A percentile compares a stretch with the other conserved stretches of the same genome.
phyloP scores from a whole-genome alignment of 1,284 basidiomycete genomes.

The Pisolithus thermaeus region DNA sequence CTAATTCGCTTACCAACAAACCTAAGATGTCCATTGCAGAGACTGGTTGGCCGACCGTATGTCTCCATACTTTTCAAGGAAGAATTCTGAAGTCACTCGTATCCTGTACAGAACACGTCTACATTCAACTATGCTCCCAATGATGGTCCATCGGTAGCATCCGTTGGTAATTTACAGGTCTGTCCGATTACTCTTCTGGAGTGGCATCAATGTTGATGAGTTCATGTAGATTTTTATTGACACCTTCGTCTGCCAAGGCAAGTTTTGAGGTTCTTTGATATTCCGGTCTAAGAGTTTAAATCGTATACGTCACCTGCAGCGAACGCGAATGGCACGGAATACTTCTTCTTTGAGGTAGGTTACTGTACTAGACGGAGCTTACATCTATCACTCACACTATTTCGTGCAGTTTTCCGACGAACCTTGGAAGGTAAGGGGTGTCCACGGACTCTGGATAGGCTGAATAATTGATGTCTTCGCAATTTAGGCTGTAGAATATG shows the following conservation, averaged over 20 bases:
- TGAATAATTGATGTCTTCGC: conserved; percentile 5
- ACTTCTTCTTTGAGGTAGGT: conserved; percentile 78
- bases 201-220: conserved; percentile 3
- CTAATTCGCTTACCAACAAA: conserved; percentile 23
- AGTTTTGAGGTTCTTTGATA: conserved; percentile 5
- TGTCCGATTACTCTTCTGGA: background rate
- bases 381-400: conserved; percentile 5
- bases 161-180: conserved; percentile 62
- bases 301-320: conserved; percentile 32
- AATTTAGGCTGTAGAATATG: conserved; percentile 37
- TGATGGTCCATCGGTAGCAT: conserved; percentile 66
- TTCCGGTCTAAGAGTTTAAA: conserved; percentile 8
- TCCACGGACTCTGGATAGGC: background rate
- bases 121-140: conserved; percentile 44
- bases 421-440: conserved; percentile 64
- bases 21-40: conserved; percentile 35
- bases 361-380: background rate
- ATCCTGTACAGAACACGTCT: conserved; percentile 45
- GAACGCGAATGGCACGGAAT: conserved; percentile 74
- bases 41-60: conserved; percentile 85
- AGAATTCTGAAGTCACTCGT: conserved; percentile 3
- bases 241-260: conserved; percentile 73
- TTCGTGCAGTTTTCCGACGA: conserved; percentile 75
- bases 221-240: conserved; percentile 63
- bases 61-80: conserved; percentile 11